Percentiles rank a stretch among this genome's conserved stretches.
These are phyloP conservation scores for Lodderomyces metapsilosis DNA, from an alignment of 1,139 yeast species.

Conservation along the genomic window DNA sequence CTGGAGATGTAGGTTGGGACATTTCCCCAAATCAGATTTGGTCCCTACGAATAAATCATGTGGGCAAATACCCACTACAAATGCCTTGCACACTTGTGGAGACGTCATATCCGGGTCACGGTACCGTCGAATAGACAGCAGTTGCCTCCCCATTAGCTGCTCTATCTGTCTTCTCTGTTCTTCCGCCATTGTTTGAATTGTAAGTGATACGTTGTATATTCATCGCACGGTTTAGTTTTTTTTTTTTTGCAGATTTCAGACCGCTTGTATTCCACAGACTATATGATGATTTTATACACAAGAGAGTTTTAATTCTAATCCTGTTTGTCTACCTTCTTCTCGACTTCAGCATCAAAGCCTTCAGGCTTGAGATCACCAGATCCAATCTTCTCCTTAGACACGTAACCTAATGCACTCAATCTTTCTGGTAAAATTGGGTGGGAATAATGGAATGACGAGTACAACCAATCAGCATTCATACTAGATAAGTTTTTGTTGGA, in stretches of 20 bases:
- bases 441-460: slow-evolving; percentile 82
- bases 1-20: slow-evolving; percentile 76
- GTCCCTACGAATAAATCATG: slow-evolving; percentile 82
- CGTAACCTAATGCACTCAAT: slow-evolving; percentile 64
- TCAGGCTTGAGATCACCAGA: slow-evolving; percentile 42
- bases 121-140: slow-evolving; percentile 24
- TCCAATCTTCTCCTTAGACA: slow-evolving; percentile 42
- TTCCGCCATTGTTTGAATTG: slow-evolving; percentile 36
- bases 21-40: slow-evolving; percentile 78
- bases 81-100: slow-evolving; percentile 73
- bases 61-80: slow-evolving; percentile 85
- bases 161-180: slow-evolving; percentile 77
- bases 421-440: slow-evolving; percentile 93
- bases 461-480: slow-evolving; percentile 85
- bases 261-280: no score
- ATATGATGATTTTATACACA: background rate
- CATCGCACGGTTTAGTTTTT: background rate
- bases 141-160: slow-evolving; percentile 71
- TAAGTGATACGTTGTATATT: background rate
- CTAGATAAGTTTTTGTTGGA: slow-evolving; percentile 79
- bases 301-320: background rate
- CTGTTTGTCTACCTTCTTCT: slow-evolving; percentile 27
- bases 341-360: slow-evolving; percentile 27
- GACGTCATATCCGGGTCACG: slow-evolving; percentile 57
- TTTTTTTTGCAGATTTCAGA: background rate